phyloP scores from a whole-genome alignment of 1,284 basidiomycete species.

The Veloboletus limbatus region DNA sequence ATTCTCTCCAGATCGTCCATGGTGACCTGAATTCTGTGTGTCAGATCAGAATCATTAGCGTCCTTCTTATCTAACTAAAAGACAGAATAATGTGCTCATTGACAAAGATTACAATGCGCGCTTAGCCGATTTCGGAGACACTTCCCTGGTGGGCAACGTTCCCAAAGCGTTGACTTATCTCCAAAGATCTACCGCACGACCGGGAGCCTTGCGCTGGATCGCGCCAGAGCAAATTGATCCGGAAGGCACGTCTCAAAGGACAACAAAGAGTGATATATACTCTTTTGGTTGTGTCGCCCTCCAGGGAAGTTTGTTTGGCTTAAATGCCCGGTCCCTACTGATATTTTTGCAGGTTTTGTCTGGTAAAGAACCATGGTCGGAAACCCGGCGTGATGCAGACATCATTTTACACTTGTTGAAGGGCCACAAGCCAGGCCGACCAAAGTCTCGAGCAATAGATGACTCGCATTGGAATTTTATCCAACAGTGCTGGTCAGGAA shows the following conservation, averaged over 20 bases:
- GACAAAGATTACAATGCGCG: slow-evolving; percentile 9
- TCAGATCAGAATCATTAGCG: neutral
- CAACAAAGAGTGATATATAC: neutral
- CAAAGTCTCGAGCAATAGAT: neutral
- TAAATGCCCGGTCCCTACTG: too few species aligned
- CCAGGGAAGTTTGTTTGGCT: too few species aligned
- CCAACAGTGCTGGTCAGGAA: neutral
- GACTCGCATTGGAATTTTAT: neutral
- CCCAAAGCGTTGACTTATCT: slow-evolving; percentile 11
- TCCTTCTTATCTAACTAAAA: neutral
- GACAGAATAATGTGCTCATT: neutral
- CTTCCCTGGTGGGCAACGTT: slow-evolving; percentile 10
- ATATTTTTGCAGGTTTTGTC: neutral
- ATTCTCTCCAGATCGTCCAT: too few species aligned
- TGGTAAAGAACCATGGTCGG: too few species aligned
- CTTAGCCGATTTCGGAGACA: slow-evolving; percentile 15
- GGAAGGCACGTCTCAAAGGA: neutral
- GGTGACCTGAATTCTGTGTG: neutral
- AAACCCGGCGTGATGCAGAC: neutral
- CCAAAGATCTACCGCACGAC: slow-evolving; percentile 1
- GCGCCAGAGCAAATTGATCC: neutral
- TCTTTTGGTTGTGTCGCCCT: too few species aligned
- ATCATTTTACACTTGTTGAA: neutral
- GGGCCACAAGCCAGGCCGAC: neutral
- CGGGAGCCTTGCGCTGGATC: slow-evolving; percentile 15